Evolutionary conservation across 164 flowering plant genomes (phyloP), one percentile per base, ranked within the genome.

Genomic region (Magnolia changhungtana): DNA sequence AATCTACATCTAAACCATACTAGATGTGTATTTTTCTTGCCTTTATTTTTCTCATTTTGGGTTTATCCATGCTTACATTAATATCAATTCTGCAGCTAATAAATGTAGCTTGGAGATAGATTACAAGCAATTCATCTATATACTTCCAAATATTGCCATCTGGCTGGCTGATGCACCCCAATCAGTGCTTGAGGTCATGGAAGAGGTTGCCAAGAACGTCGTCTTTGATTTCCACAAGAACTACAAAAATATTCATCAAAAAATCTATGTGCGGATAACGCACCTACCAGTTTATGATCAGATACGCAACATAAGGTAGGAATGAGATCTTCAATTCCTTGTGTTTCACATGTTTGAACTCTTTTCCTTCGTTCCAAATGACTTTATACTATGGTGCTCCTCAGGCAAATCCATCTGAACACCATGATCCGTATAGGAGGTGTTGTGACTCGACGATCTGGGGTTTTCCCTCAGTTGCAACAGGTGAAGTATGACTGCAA

Each of bases 101-200:
- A 91, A 85, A 80, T 96, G 99, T 72, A 96, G 99, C 81, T 87
- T 96, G 90, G 98, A 94, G 92, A 91, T 96, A 68, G 97, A 96
- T 80, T 96, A 92, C 85, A 96, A 89, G 67, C 94, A 96, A 59
- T 96, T 96, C 80, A 96, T 92, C 75, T 88, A 84, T 82, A 78
- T 88, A 55, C 97, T 91, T 82, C 99, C 98, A 24, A 96, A 94
- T 80, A 94, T 96, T 84, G 99, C 99, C n/a, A 96, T 96, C 72
- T 96, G 99, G 99, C 87, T 96, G 73, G 99, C 97, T 77, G 99
- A 96, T 91, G 98, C 99, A 50, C 99, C 99, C 0, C 98, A 92
- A 63, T 85, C 99, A 27, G 97, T 94, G 64, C 88, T 94, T 52
- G 99, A 94, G 86, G 97, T 94, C 74, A 94, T 96, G 99, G 99